A percentile compares a stretch with the other conserved stretches of the same genome.
Evolutionary conservation across 352 stramenopile species (phyloP).

Genomic region (Globisporangium parvum): DNA sequence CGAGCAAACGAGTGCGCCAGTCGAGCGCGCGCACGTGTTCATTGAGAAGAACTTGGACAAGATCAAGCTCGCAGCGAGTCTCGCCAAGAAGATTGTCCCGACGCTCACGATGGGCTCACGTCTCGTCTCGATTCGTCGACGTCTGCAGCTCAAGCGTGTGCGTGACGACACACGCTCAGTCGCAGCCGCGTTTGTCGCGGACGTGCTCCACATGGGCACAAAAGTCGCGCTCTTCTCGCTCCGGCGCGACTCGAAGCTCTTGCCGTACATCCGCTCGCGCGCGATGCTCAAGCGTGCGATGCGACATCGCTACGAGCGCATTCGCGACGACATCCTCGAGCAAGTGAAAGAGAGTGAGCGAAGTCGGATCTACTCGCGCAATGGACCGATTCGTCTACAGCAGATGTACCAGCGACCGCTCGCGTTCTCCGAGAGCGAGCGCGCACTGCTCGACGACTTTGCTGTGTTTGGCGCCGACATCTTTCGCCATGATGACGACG

Average conservation of each 20-base stretch:
- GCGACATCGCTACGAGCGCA: slow-evolving; percentile 38
- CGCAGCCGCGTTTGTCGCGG: slow-evolving; percentile 21
- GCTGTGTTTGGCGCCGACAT: slow-evolving; percentile 23
- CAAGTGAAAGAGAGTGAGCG: slow-evolving; percentile 50
- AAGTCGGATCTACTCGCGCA: slow-evolving; percentile 46
- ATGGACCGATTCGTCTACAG: slow-evolving; percentile 39
- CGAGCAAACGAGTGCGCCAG: slow-evolving; percentile 37
- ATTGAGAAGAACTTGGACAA: slow-evolving; percentile 50
- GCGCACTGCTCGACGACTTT: slow-evolving; percentile 38
- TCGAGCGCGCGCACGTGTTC: slow-evolving; percentile 50
- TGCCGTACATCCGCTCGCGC: slow-evolving; percentile 36
- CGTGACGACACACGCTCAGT: slow-evolving; percentile 25
- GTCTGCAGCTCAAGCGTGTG: slow-evolving; percentile 45
- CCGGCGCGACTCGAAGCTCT: slow-evolving; percentile 35
- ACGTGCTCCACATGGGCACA: slow-evolving; percentile 27
- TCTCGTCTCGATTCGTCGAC: slow-evolving; percentile 51
- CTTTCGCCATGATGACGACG: slow-evolving; percentile 13
- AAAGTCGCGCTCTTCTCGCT: slow-evolving; percentile 27
- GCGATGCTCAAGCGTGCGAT: slow-evolving; percentile 41
- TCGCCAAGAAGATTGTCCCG: slow-evolving; percentile 56
- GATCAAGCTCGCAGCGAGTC: slow-evolving; percentile 26
- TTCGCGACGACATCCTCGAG: slow-evolving; percentile 33
- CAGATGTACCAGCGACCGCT: slow-evolving; percentile 26
- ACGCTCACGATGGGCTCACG: slow-evolving; percentile 60
- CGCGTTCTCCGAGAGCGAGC: slow-evolving; percentile 39